phyloP scores from a whole-genome alignment of 2,329 filamentous ascomycete genomes.

The Xylariales sp. region DNA sequence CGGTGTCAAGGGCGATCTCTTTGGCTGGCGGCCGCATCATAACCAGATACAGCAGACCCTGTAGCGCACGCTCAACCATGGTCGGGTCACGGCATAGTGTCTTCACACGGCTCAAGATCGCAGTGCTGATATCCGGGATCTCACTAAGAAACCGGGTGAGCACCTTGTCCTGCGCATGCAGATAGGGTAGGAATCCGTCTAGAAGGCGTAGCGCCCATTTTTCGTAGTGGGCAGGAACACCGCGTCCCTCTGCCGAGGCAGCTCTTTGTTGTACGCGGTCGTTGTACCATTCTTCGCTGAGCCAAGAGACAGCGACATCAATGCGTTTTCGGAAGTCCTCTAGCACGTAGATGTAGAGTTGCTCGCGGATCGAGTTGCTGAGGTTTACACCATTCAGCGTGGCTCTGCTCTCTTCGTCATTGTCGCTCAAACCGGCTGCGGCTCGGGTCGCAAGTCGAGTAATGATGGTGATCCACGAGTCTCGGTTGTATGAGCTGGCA shows the following conservation, averaged over 20 bases:
- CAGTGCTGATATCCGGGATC: conserved; percentile 71
- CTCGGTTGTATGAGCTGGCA: conserved; percentile 76
- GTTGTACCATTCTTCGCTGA: conserved; percentile 98
- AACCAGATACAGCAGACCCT: conserved; percentile 61
- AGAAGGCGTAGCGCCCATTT: conserved; percentile 76
- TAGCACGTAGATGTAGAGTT: conserved; percentile 78
- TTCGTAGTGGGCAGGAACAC: conserved; percentile 65
- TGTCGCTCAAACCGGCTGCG: conserved; percentile 64
- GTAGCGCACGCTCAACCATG: conserved; percentile 58
- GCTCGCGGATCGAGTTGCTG: conserved; percentile 69
- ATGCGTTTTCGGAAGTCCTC: conserved; percentile 89
- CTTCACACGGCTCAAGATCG: conserved; percentile 70
- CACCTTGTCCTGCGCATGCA: conserved; percentile 87
- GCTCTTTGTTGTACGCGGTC: conserved; percentile 56
- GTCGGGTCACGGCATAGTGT: conserved; percentile 61
- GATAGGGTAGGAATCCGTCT: conserved; percentile 82
- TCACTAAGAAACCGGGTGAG: conserved; percentile 89
- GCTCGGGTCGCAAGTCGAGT: conserved; percentile 80
- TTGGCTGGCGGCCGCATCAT: conserved; percentile 64
- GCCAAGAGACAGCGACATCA: conserved; percentile 86
- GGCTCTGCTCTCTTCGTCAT: conserved; percentile 48
- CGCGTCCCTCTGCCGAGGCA: conserved; percentile 33
- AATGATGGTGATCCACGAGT: conserved; percentile 87
- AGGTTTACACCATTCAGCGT: conserved; percentile 33
- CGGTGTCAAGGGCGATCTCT: conserved; percentile 58